Evolutionary conservation across 164 flowering plant species (phyloP).

Genomic region (Vitis riparia): DNA sequence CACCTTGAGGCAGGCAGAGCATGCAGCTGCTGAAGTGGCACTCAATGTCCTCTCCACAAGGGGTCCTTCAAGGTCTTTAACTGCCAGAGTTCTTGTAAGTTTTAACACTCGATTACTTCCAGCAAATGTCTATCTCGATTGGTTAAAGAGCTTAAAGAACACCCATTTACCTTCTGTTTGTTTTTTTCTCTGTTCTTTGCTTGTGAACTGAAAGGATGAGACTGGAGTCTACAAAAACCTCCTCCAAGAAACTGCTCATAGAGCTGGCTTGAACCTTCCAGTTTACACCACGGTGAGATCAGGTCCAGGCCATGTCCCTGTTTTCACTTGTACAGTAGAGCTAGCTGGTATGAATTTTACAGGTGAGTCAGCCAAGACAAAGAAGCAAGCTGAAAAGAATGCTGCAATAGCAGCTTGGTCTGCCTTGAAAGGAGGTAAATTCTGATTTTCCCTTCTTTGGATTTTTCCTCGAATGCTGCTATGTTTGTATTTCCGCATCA

Average conservation of each 20-base stretch:
- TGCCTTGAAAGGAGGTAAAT: constrained; percentile 55
- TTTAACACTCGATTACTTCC: not conserved
- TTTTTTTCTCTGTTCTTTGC: not conserved
- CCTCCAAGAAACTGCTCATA: constrained; percentile 65
- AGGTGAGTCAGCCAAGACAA: constrained; percentile 78
- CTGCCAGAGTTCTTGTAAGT: constrained; percentile 77
- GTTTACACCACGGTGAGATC: constrained; percentile 68
- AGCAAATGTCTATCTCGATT: not conserved
- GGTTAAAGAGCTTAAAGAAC: not conserved
- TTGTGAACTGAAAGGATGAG: constrained; percentile 48
- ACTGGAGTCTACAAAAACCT: constrained; percentile 79
- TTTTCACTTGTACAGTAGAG: constrained; percentile 69
- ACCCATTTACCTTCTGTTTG: not conserved
- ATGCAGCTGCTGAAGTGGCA: constrained; percentile 89
- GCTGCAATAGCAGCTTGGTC: constrained; percentile 92
- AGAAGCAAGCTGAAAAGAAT: constrained; percentile 92
- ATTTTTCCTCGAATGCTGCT: not conserved
- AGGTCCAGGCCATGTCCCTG: constrained; percentile 71
- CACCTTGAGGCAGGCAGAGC: constrained; percentile 84
- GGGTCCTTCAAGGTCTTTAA: constrained; percentile 66
- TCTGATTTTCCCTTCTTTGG: not conserved
- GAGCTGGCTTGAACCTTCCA: constrained; percentile 68
- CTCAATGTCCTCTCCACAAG: constrained; percentile 56
- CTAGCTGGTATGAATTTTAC: constrained; percentile 63
- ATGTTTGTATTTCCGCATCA: constrained; percentile 2